phyloP scores from a whole-genome alignment of 2,329 filamentous ascomycete species.

The Hypoxylon sp. region DNA sequence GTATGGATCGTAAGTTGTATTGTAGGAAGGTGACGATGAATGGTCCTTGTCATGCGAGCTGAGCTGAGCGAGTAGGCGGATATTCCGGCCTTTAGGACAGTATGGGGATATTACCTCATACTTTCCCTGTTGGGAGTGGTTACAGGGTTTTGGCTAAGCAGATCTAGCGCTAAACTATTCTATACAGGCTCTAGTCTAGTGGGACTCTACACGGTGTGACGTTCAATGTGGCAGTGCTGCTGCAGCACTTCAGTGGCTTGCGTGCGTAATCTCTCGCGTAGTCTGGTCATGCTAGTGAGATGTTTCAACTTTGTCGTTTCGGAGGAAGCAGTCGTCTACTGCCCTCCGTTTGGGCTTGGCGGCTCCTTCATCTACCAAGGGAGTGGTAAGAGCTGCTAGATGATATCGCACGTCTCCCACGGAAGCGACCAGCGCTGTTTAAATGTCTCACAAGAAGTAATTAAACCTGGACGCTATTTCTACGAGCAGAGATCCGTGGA shows the following conservation, averaged over 20 bases:
- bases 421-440: too few relatives aligned
- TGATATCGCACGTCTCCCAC: too few relatives aligned
- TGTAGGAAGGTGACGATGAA: slow-evolving; percentile 25
- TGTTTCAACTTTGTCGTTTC: too few relatives aligned
- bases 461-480: neutral
- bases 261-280: neutral
- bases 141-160: slow-evolving; percentile 17
- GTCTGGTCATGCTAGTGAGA: too few relatives aligned
- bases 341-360: neutral
- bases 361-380: neutral
- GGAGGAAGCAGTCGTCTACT: neutral
- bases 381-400: neutral
- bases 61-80: slow-evolving; percentile 12
- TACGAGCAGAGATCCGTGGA: neutral
- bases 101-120: slow-evolving; percentile 30
- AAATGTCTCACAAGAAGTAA: too few relatives aligned
- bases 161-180: slow-evolving; percentile 19
- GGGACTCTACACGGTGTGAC: slow-evolving; percentile 9
- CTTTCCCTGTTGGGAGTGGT: slow-evolving; percentile 15
- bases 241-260: neutral
- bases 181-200: neutral
- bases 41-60: slow-evolving; percentile 22
- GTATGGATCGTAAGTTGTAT: slow-evolving; percentile 25
- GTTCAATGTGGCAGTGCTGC: neutral
- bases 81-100: neutral